A percentile compares a stretch with the other conserved stretches of the same genome.
Conservation (phyloP, 768 basidiomycete genomes). For the Naganishia vishniacii region DNA sequence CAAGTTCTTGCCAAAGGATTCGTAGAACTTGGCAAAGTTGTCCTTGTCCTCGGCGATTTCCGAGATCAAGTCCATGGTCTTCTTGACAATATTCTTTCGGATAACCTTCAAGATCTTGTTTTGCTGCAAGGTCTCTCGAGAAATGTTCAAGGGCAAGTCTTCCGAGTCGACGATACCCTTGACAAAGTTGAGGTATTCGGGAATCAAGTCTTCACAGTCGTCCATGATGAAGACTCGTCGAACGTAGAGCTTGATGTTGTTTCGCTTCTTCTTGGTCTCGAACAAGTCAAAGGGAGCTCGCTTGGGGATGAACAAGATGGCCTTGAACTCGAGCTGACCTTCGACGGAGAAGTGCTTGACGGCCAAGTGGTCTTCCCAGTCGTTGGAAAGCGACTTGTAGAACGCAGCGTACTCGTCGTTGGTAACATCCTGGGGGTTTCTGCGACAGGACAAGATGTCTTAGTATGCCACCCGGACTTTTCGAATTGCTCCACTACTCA, state of each 20-base stretch:
- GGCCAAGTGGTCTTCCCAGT: conserved; percentile 99
- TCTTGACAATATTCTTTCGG: conserved; percentile 84
- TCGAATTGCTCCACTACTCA: conserved; percentile 27
- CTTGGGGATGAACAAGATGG: conserved; percentile 94
- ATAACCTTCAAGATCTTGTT: conserved; percentile 99
- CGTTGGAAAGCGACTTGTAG: conserved; percentile 99
- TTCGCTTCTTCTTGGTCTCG: conserved; percentile 99
- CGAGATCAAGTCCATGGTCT: conserved; percentile 84
- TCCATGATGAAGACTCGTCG: conserved; percentile 99
- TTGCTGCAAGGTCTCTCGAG: conserved; percentile 98
- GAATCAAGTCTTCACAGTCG: conserved; percentile 98
- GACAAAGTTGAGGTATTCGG: conserved; percentile 99
- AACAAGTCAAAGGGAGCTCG: conserved; percentile 99
- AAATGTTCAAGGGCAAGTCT: conserved; percentile 99
- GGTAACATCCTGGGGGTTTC: conserved; percentile 91
- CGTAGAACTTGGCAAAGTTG: conserved; percentile 72
- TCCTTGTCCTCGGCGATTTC: conserved; percentile 99
- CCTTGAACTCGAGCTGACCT: conserved; percentile 99
- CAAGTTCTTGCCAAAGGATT: conserved; percentile 96
- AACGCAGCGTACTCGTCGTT: conserved; percentile 88
- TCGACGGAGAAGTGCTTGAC: conserved; percentile 99
- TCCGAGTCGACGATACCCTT: conserved; percentile 99
- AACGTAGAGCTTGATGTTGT: conserved; percentile 99
- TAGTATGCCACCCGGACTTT: neutral
- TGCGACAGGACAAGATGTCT: conserved; percentile 39